These are phyloP conservation scores for Pythium sp. DNA, from an alignment of 352 stramenopile genomes.

Conservation along the genomic window DNA sequence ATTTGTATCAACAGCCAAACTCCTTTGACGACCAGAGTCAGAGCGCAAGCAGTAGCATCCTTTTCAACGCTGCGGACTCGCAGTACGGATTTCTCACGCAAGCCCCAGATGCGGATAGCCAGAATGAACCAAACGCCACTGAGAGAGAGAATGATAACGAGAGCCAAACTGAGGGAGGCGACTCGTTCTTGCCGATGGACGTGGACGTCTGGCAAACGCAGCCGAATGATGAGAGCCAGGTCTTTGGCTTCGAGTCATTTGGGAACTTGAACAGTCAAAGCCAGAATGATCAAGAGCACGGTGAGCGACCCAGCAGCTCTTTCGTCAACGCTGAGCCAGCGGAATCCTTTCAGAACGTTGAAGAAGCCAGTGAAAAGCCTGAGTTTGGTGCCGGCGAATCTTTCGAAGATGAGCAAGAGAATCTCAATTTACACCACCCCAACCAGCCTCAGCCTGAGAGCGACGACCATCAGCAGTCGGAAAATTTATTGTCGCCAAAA, in stretches of 20 bases:
- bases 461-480: slow-evolving; percentile 3
- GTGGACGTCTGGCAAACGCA: slow-evolving; percentile 15
- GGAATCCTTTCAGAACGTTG: neutral
- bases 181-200: slow-evolving; percentile 3
- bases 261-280: slow-evolving; percentile 1
- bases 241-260: neutral
- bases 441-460: neutral
- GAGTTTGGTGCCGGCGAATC: neutral
- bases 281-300: neutral
- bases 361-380: neutral
- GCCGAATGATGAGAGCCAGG: slow-evolving; percentile 10
- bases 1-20: neutral
- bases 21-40: neutral
- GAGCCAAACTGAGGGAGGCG: neutral
- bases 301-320: neutral
- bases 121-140: neutral
- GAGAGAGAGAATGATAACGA: neutral
- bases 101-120: neutral
- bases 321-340: neutral
- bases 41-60: neutral
- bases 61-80: neutral
- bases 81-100: slow-evolving; percentile 5
- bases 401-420: neutral
- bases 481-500: slow-evolving; percentile 6
- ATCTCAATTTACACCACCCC: neutral